phyloP scores from a whole-genome alignment of 371 early-diverging fungal species.

The Apophysomyces trapeziformis region DNA sequence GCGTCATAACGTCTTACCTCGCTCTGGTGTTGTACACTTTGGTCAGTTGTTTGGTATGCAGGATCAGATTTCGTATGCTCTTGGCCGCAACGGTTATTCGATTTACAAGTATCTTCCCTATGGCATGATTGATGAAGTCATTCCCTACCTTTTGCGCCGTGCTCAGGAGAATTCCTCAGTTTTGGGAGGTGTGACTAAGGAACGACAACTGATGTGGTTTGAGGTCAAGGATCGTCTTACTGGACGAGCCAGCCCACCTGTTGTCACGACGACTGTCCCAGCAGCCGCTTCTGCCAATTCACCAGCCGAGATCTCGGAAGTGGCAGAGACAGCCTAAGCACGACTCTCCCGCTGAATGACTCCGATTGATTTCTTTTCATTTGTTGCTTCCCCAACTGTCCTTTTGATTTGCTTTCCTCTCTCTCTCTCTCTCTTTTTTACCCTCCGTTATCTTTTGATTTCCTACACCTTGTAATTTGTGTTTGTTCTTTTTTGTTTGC shows the following conservation, averaged over 20 bases:
- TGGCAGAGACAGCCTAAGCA: conserved; percentile 2
- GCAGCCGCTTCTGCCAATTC: not conserved
- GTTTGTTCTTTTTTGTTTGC: not conserved
- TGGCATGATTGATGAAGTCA: conserved; percentile 81
- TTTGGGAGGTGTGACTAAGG: conserved; percentile 52
- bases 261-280: not conserved
- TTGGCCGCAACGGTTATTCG: conserved; percentile 77
- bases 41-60: conserved; percentile 95
- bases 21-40: conserved; percentile 78
- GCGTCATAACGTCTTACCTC: conserved; percentile 53
- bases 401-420: not conserved
- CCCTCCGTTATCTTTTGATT: not conserved
- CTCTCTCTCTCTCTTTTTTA: not conserved
- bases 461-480: not conserved
- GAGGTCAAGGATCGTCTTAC: conserved; percentile 48
- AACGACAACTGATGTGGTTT: conserved; percentile 53
- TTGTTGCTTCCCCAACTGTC: not conserved
- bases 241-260: conserved; percentile 18
- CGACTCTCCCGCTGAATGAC: not conserved
- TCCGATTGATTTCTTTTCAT: conserved; percentile 2
- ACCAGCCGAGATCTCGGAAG: conserved; percentile 4
- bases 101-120: conserved; percentile 95
- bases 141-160: conserved; percentile 93
- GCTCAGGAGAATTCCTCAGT: conserved; percentile 95
- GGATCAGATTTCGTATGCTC: conserved; percentile 74